These are phyloP conservation scores for Hygrophila difformis DNA, from an alignment of 257 asterid genomes.

Conservation along the genomic window DNA sequence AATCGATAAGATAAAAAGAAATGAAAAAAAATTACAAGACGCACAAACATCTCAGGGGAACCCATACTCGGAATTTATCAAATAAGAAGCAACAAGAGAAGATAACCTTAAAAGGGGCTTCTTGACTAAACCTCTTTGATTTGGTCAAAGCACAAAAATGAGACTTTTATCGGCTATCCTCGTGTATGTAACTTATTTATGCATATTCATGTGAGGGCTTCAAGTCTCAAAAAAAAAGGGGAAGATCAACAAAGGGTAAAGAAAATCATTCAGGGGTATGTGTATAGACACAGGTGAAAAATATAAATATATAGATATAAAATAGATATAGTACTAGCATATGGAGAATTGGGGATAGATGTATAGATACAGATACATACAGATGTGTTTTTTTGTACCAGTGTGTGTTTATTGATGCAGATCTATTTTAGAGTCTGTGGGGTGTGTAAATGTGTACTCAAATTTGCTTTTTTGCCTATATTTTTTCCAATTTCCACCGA, in stretches of 20 bases:
- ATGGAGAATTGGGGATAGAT: background rate
- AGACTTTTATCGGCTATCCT: slow-evolving; percentile 25
- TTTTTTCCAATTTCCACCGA: slow-evolving; percentile 19
- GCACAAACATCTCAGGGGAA: slow-evolving; percentile 15
- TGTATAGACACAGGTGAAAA: slow-evolving; percentile 27
- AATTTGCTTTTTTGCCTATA: too few relatives aligned
- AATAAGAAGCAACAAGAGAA: slow-evolving; percentile 23
- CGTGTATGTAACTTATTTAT: slow-evolving; percentile 10
- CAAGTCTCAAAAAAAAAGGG: slow-evolving; percentile 19
- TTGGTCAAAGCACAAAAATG: slow-evolving; percentile 33
- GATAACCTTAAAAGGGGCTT: slow-evolving; percentile 29
- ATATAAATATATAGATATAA: background rate
- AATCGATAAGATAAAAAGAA: too few relatives aligned
- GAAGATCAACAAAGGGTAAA: slow-evolving; percentile 18
- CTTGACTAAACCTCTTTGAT: slow-evolving; percentile 30
- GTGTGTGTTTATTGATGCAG: background rate
- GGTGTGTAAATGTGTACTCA: slow-evolving; percentile 1
- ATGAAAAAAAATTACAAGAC: slow-evolving; percentile 5
- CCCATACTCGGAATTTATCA: slow-evolving; percentile 26
- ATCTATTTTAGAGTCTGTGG: background rate
- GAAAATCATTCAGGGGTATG: slow-evolving; percentile 25
- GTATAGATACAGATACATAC: slow-evolving; percentile 7
- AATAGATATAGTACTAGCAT: too few relatives aligned
- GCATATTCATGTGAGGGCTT: slow-evolving; percentile 17
- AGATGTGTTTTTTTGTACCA: background rate